Base-by-base conservation (phyloP, 2,329 filamentous ascomycete genomes). In the Fusarium acutatum region DNA sequence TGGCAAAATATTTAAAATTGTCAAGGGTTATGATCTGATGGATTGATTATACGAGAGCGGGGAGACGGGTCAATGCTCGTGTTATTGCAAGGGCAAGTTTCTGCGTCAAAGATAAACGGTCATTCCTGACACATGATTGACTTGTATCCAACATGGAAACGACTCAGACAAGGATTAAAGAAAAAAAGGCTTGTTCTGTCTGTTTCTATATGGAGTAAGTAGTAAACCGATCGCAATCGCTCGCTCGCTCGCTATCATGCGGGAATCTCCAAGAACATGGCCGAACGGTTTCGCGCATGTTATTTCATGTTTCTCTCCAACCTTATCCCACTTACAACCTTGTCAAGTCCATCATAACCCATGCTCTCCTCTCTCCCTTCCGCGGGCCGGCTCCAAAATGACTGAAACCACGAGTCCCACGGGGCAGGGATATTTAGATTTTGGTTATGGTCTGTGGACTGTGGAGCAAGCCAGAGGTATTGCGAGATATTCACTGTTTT, bases 11-110 rank as follows among this genome's bases (percentile, higher is more conserved):
- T 69, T 38, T 62, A 46, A 72, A 60, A 74, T 74, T 72, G 57
- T 32, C 71, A 65, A 73, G 71, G 71, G 64, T 57, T 22, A 74
- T 74, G 64, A 72, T 72, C 68, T 74, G 71, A 74, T 69, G 41
- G 30, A 44, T 53, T n/a, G 34, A 59, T 46, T 56, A 58, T 59
- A 69, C 59, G 44, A 52, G 71, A 58, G 66, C 43, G 49, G 71
- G 56, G 59, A 67, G 59, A 37, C 54, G 46, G 65, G 65, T 43
- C 49, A 46, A 58, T 43, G 37, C 65, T 72, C 46, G 26, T 60
- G 52, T 24, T 59, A n/a, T 56, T 60, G 57, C 67, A 62, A 71
- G 70, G 47, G 47, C 47, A 41, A 54, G 40, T 49, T 47, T 50
- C 46, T 57, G 57, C 34, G 52, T 41, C 50, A 54, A 50, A 71